A percentile compares a stretch with the other conserved stretches of the same genome.
These are phyloP conservation scores for Candida sanyaensis DNA, from an alignment of 1,139 yeast species.

Conservation along the genomic window DNA sequence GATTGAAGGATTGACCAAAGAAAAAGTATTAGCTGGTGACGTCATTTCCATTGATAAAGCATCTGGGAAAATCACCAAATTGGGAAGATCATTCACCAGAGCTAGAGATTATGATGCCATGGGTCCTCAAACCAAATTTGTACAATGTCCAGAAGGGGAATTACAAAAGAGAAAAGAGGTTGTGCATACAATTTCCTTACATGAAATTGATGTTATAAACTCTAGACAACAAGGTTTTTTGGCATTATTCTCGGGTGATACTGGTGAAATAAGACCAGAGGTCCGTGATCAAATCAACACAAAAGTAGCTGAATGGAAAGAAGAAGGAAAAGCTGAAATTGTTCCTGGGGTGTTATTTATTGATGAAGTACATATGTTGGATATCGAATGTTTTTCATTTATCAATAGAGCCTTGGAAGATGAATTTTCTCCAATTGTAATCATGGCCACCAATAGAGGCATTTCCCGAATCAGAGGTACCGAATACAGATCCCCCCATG, in stretches of 20 bases:
- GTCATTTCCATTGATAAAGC: slow-evolving; percentile 95
- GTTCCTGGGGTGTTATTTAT: slow-evolving; percentile 98
- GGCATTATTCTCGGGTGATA: slow-evolving; percentile 95
- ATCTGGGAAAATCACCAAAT: slow-evolving; percentile 87
- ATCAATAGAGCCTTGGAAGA: slow-evolving; percentile 96
- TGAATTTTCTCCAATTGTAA: slow-evolving; percentile 94
- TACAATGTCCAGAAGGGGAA: slow-evolving; percentile 99
- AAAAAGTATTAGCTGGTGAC: slow-evolving; percentile 97
- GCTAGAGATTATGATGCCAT: slow-evolving; percentile 98
- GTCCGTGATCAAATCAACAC: slow-evolving; percentile 96
- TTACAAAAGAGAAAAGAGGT: slow-evolving; percentile 93
- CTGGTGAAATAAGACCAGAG: slow-evolving; percentile 95
- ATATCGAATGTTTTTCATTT: slow-evolving; percentile 94
- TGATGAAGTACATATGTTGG: slow-evolving; percentile 99
- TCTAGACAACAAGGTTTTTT: slow-evolving; percentile 97
- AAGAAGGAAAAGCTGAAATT: slow-evolving; percentile 98
- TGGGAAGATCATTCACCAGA: slow-evolving; percentile 94
- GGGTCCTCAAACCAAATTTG: slow-evolving; percentile 98
- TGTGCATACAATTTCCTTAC: slow-evolving; percentile 93
- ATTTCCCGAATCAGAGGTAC: slow-evolving; percentile 92
- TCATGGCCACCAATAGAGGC: slow-evolving; percentile 98
- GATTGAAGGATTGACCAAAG: slow-evolving; percentile 95
- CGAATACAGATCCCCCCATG: slow-evolving; percentile 92
- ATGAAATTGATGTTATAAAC: slow-evolving; percentile 97
- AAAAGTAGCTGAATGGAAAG: slow-evolving; percentile 98